phyloP scores from a whole-genome alignment of 2,329 filamentous ascomycete species.

The Ampelomyces quisqualis region DNA sequence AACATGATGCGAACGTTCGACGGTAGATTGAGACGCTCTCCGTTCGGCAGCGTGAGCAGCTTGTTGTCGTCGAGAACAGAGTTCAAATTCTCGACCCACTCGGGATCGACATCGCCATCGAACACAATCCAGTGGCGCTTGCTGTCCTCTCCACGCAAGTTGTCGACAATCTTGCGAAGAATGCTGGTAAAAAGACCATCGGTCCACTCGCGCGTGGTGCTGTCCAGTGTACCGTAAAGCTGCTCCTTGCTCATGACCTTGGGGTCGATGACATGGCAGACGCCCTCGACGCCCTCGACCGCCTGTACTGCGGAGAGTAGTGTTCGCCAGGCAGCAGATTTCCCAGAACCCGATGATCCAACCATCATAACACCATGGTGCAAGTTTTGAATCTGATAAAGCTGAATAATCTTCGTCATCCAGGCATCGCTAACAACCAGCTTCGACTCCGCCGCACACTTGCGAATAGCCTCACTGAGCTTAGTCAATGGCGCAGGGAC shows the following conservation, averaged over 20 bases:
- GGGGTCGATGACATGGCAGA: conserved; percentile 96
- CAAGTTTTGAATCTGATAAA: conserved; percentile 96
- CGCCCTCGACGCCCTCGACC: conserved; percentile 87
- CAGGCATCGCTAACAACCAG: conserved; percentile 89
- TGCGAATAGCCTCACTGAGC: conserved; percentile 77
- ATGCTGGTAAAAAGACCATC: conserved; percentile 98
- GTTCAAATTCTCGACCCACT: conserved; percentile 99
- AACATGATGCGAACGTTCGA: conserved; percentile 99
- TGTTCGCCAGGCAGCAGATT: conserved; percentile 92
- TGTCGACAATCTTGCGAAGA: conserved; percentile 96
- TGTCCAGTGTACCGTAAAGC: conserved; percentile 91
- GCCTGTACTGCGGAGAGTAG: conserved; percentile 87
- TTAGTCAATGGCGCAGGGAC: conserved; percentile 81
- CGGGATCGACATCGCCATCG: conserved; percentile 96
- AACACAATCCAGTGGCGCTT: conserved; percentile 99
- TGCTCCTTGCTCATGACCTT: conserved; percentile 99
- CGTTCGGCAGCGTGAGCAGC: conserved; percentile 91
- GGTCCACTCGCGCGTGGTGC: conserved; percentile 97
- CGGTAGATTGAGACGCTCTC: conserved; percentile 93
- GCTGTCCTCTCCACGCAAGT: conserved; percentile 91
- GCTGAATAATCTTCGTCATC: conserved; percentile 95
- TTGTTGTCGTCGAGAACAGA: conserved; percentile 99
- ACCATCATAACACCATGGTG: conserved; percentile 99
- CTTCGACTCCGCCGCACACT: conserved; percentile 80
- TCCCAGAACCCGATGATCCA: conserved; percentile 93